phyloP scores from a whole-genome alignment of 208 protist genomes.

The Polymyxa betae region DNA sequence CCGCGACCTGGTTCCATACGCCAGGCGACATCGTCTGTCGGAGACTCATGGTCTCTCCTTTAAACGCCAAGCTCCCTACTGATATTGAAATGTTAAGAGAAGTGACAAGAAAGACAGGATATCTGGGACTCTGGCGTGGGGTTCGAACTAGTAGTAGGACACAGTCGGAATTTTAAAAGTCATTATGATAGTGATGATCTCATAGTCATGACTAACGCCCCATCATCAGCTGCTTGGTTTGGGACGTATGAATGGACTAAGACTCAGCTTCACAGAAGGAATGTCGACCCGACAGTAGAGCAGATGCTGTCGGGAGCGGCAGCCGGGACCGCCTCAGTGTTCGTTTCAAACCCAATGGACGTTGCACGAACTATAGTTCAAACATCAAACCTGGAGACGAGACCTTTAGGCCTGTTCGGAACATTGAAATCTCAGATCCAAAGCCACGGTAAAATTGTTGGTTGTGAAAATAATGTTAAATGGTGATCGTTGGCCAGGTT shows the following conservation, averaged over 20 bases:
- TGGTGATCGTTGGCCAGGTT: neutral
- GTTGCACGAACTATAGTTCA: conserved; percentile 1
- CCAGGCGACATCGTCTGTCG: conserved; percentile 4
- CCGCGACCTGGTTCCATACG: conserved; percentile 22
- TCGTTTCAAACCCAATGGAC: conserved; percentile 35
- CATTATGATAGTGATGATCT: neutral
- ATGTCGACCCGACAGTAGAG: neutral
- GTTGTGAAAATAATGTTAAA: too few relatives aligned
- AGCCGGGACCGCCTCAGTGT: neutral
- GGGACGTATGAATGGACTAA: conserved; percentile 40
- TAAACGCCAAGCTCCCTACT: neutral
- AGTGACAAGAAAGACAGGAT: neutral
- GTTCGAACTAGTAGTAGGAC: conserved; percentile 28
- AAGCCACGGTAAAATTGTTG: too few relatives aligned
- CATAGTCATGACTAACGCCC: neutral
- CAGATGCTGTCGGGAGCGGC: neutral
- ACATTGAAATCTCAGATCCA: neutral
- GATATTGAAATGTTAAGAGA: conserved; percentile 1
- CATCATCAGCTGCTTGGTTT: conserved; percentile 31
- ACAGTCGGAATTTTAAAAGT: neutral
- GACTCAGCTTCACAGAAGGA: neutral
- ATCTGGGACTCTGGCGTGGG: conserved; percentile 5
- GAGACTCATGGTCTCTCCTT: conserved; percentile 12
- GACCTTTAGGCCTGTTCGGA: neutral
- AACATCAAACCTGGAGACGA: conserved; percentile 3